phyloP scores from a whole-genome alignment of 306 rosid species.

The Castanospermum australe region DNA sequence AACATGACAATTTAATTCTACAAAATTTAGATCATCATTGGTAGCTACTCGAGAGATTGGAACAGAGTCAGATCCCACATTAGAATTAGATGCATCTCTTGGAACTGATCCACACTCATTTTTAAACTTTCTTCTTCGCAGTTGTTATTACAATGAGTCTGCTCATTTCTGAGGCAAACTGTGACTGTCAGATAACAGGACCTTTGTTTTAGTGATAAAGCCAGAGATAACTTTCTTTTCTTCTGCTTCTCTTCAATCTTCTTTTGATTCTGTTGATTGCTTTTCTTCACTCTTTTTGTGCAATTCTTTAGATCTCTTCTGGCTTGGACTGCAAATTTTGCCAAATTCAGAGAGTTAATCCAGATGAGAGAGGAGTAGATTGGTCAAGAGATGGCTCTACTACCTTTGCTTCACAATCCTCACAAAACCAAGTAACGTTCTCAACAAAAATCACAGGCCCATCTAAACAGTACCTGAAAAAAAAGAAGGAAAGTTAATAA shows the following conservation, averaged over 20 bases:
- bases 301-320: neutral
- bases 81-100: conserved; percentile 31
- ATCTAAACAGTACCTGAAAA: conserved; percentile 62
- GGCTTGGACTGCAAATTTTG: conserved; percentile 8
- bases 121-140: conserved; percentile 14
- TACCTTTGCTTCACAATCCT: conserved; percentile 52
- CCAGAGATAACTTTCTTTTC: conserved; percentile 1
- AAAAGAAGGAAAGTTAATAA: neutral
- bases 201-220: conserved; percentile 15
- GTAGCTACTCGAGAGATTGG: conserved; percentile 26
- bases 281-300: neutral
- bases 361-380: neutral
- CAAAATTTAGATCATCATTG: neutral
- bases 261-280: neutral
- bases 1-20: neutral
- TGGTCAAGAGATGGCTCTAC: conserved; percentile 23
- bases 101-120: conserved; percentile 7
- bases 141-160: conserved; percentile 17
- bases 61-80: conserved; percentile 10
- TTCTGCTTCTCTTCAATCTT: conserved; percentile 12
- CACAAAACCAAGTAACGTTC: conserved; percentile 70
- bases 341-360: neutral
- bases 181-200: neutral
- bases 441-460: conserved; percentile 37
- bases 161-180: conserved; percentile 1